Evolutionary conservation across 305 asterid species (phyloP).

Genomic region (Fraxinus sp.): DNA sequence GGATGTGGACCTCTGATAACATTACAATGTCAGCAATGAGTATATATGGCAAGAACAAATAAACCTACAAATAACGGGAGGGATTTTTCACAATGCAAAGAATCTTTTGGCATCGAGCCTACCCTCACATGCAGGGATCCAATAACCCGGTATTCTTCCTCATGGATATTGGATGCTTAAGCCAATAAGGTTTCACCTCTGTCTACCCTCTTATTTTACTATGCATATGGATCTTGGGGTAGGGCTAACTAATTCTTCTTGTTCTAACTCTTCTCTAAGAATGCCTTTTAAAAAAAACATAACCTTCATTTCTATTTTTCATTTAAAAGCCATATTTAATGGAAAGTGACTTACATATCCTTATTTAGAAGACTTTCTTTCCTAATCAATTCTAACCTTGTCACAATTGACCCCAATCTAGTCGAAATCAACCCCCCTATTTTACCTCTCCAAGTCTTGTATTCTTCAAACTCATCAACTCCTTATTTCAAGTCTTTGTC

Average conservation of each 20-base stretch:
- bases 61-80: not conserved
- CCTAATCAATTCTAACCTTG: not conserved
- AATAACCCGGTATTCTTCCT: not conserved
- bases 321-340: not conserved
- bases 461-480: not conserved
- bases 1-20: not conserved
- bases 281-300: not conserved
- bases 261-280: not conserved
- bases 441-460: not conserved
- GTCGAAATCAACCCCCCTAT: not conserved
- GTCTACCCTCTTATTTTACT: not conserved
- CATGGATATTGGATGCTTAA: not conserved
- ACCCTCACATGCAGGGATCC: not conserved
- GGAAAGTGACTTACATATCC: not conserved
- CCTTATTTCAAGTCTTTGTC: not conserved
- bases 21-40: not conserved
- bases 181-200: not conserved
- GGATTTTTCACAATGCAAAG: not conserved
- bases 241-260: not conserved
- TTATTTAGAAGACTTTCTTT: not conserved
- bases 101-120: not conserved
- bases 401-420: not conserved
- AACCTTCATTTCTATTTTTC: not conserved
- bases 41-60: not conserved
- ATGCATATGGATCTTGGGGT: not conserved